Percentiles rank a stretch among this genome's conserved stretches.
phyloP scores from a whole-genome alignment of 495 filamentous ascomycete species.

The Gamarada debralockiae region DNA sequence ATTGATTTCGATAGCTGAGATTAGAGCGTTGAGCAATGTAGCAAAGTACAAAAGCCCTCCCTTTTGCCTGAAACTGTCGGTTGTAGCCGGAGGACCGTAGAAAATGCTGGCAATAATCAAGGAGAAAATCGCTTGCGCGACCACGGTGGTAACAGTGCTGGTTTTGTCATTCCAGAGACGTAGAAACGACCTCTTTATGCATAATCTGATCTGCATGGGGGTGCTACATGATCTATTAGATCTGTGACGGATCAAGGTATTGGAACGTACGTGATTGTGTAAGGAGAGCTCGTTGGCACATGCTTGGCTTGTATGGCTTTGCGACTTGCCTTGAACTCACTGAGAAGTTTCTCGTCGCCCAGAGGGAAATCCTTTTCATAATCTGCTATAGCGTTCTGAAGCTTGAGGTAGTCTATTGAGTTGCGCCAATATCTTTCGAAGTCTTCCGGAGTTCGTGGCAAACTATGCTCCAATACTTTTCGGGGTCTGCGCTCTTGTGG shows the following conservation, averaged over 20 bases:
- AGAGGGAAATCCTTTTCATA: conserved; percentile 59
- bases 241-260: too few species aligned
- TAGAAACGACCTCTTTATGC: conserved; percentile 56
- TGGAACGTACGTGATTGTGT: conserved; percentile 55
- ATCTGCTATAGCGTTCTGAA: conserved; percentile 59
- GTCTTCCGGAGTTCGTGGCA: conserved; percentile 65
- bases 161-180: conserved; percentile 65
- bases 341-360: conserved; percentile 56
- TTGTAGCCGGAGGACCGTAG: conserved; percentile 53
- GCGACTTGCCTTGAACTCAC: too few species aligned
- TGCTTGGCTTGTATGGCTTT: too few species aligned
- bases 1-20: conserved; percentile 60
- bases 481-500: conserved; percentile 55
- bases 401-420: conserved; percentile 43
- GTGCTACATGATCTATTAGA: too few species aligned
- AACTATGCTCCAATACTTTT: conserved; percentile 52
- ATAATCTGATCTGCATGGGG: conserved; percentile 50
- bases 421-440: conserved; percentile 59
- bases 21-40: conserved; percentile 73
- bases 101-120: conserved; percentile 39
- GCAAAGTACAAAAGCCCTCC: conserved; percentile 62
- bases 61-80: conserved; percentile 30
- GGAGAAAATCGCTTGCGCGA: conserved; percentile 58
- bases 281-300: too few species aligned
- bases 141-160: conserved; percentile 59